Conservation (phyloP, 1,139 yeast species). For the Taphrina communis region DNA sequence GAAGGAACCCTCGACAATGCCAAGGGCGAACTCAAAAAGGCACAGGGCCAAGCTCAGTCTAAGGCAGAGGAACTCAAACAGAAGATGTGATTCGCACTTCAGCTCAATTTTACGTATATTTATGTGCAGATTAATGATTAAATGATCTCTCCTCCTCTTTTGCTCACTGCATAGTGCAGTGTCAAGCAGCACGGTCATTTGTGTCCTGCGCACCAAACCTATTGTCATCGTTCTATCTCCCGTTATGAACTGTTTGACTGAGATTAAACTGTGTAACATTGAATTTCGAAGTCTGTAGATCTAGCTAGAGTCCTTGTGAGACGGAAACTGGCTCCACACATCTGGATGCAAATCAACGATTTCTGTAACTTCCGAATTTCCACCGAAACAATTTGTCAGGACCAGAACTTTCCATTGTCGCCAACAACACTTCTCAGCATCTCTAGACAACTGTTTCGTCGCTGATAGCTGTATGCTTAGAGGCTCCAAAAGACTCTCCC, state of each 20-base stretch:
- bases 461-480: slow-evolving; percentile 18
- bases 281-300: too few species aligned
- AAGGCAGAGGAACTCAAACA: slow-evolving; percentile 31
- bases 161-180: too few species aligned
- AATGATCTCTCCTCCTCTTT: too few species aligned
- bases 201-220: too few species aligned
- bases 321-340: too few species aligned
- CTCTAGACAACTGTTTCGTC: neutral
- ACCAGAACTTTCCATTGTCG: neutral
- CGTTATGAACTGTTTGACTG: too few species aligned
- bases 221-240: too few species aligned
- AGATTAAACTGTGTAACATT: too few species aligned
- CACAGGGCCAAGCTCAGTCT: slow-evolving; percentile 25
- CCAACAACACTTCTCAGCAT: neutral
- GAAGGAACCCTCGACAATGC: slow-evolving; percentile 17
- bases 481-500: slow-evolving; percentile 19
- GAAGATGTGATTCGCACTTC: slow-evolving; percentile 5
- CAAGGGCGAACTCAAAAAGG: slow-evolving; percentile 20
- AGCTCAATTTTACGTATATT: too few species aligned
- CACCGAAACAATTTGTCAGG: slow-evolving; percentile 7
- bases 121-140: too few species aligned
- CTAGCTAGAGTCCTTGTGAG: too few species aligned
- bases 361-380: neutral
- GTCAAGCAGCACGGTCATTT: too few species aligned
- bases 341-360: neutral